Evolutionary conservation across 805 yeast genomes (phyloP), one percentile per base, ranked within the genome.

Genomic region (Teunomyces tritomae): DNA sequence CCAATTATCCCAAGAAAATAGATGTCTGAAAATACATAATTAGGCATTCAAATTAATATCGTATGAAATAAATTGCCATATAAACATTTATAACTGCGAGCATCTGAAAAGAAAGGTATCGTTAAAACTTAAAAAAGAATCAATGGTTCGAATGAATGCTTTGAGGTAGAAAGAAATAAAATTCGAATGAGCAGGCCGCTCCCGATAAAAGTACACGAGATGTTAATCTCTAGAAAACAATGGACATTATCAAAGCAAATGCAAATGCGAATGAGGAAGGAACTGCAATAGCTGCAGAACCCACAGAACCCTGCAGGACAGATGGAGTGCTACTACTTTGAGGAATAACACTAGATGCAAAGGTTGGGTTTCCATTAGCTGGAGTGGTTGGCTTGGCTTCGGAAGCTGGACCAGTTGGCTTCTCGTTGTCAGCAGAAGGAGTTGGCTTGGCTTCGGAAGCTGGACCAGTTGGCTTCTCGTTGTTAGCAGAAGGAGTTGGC

Each of bases 191-290:
- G 33, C 33, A 29, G n/a, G 8, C 13, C 8, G 33, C 33, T 13
- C 33, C 13, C 33, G 33, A 29, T 29, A 29, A 29, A 29, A 29
- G n/a, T 29, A 29, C 33, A 29, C 8, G 14, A 29, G 14, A 29
- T 29, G 14, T n/a, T 33, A 24, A 33, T 13, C 24, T 16, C 28
- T 36, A 36, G 26, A 36, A 36, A 20, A 36, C 14, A 36, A 36
- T 36, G n/a, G 39, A 36, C 9, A 36, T 36, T 20, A 36, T 20
- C n/a, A 20, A 36, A 36, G 39, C 39, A 36, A 36, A 36, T 36
- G 39, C 39, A 11, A 36, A 16, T 16, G 28, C 39, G 11, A 36
- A 17, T 17, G 39, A 36, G 24, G 39, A 36, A 16, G 39, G 39
- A 20, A 36, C 26, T 24, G 28, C 27, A 20, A 20, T 11, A 11